Base-by-base conservation (phyloP, 2,329 filamentous ascomycete species). In the Venturia effusa region DNA sequence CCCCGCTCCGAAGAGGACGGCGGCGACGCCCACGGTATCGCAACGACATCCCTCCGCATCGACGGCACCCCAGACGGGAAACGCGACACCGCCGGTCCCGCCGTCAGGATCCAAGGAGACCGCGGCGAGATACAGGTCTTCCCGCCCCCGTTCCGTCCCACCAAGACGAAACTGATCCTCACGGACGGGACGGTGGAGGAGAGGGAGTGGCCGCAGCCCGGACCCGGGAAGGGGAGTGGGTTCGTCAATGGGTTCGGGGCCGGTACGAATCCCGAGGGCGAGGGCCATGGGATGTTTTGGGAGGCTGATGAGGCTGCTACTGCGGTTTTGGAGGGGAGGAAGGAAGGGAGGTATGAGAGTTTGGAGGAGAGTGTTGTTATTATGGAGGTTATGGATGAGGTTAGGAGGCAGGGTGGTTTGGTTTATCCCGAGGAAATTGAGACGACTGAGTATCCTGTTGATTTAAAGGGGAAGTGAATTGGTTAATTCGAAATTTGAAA, bases 261-360 rank as follows among this genome's bases (percentile, higher is more conserved):
- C 48, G 67, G 67, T 32, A 71, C 68, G 63, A 72, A 79, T 39
- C 77, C 82, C 65, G 83, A 84, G 34, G 82, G 79, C 17, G 76
- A 79, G 68, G 90, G 90, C 13, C 87, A 90, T 67, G 91, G 90
- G 61, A 94, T 95, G 89, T 94, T 90, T 77, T 93, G 88, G 88
- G 88, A 92, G 74, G 90, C 90, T 1, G 89, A 92, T 73, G 89
- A 91, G 78, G 88, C 84, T 67, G 89, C 87, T 34, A 81, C 86
- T 57, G 90, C 88, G 68, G 72, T 96, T 64, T 80, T 88, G 54
- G 90, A 94, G 72, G 89, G 90, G 27, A 85, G 85, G 76, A 83
- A 87, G 70, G 87, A 96, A 79, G 91, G 90, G 72, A 81, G 83
- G 64, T 74, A 68, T 63, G 69, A 74, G 59, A 82, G 81, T 15